These are phyloP conservation scores for Solanum piurae DNA, from an alignment of 257 asterid species.

Conservation along the genomic window DNA sequence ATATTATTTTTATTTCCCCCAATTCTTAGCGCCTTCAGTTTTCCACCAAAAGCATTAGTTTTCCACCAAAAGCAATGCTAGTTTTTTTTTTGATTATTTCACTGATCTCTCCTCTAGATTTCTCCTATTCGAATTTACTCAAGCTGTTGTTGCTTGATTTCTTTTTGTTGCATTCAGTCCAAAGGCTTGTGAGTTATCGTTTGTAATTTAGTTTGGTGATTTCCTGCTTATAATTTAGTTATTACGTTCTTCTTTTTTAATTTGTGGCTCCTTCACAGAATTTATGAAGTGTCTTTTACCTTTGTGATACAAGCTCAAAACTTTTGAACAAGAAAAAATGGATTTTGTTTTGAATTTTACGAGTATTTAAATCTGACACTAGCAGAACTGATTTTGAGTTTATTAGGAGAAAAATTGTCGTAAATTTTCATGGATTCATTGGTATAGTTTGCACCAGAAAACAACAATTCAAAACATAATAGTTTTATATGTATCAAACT, in stretches of 20 bases:
- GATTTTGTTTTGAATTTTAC: neutral
- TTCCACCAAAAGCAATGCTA: no score
- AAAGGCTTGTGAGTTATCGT: neutral
- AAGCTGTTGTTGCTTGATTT: neutral
- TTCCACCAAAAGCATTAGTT: no score
- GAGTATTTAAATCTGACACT: no score
- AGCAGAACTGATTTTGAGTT: neutral
- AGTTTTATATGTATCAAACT: neutral
- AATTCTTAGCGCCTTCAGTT: no score
- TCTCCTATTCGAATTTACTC: neutral
- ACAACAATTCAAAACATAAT: neutral
- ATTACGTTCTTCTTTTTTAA: no score
- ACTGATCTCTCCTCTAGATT: neutral
- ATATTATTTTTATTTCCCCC: neutral
- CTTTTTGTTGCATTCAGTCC: neutral
- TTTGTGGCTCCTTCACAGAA: neutral
- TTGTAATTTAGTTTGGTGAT: neutral
- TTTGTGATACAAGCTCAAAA: no score
- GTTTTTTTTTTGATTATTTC: no score
- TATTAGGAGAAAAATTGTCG: neutral
- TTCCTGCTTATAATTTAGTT: neutral
- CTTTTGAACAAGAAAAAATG: no score
- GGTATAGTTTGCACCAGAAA: neutral
- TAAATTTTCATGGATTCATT: neutral
- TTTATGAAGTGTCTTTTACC: neutral